Base-by-base conservation (phyloP, 192 early-diverging fungal species). In the Lunasporangiospora selenospora region DNA sequence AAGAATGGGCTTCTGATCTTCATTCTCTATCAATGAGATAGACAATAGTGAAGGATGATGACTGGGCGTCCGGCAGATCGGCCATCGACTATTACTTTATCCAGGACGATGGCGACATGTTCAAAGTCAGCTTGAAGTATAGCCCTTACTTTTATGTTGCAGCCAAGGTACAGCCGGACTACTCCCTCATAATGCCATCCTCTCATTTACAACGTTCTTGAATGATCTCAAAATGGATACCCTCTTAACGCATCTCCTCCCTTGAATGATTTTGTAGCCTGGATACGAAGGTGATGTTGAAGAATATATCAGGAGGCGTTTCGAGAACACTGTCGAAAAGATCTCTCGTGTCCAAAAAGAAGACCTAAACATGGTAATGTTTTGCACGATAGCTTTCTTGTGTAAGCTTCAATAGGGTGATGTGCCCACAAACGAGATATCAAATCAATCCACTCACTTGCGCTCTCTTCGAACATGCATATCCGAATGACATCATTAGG, bases 51-150 rank as follows among this genome's bases (percentile, higher is more conserved):
- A 65, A 75, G 39, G 86, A 89, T 65, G 64, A 75, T 2, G 88
- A 94, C 47, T 85, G 82, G 79, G 71, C 79, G 18, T 75, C 80
- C 19, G 89, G 88, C 24, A 82, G 84, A 43, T 65, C 93, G 0
- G 96, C 88, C 0, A 87, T 97, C 4, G 94, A 98, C 76, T 89
- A 90, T 42, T 98, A 97, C 63, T 99, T 99, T 70, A 77, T 98
- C 33, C 89, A 95, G 53, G 92, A 93, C 27, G 92, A 93, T 43
- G 93, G 94, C 30, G 83, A 81, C 24, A 86, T 88, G 15, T 99
- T 99, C 79, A 98, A 96, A 62, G 82, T 87, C 29, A 97, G 95
- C 4, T 30, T 96, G 5, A 43, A 86, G 11, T 97, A 92, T 75
- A 82, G 87, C 43, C 95, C 98, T 0, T 99, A 99, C 76, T 95